Evolutionary conservation across 768 basidiomycete genomes (phyloP).

Genomic region (Paxillus rubicundulus): DNA sequence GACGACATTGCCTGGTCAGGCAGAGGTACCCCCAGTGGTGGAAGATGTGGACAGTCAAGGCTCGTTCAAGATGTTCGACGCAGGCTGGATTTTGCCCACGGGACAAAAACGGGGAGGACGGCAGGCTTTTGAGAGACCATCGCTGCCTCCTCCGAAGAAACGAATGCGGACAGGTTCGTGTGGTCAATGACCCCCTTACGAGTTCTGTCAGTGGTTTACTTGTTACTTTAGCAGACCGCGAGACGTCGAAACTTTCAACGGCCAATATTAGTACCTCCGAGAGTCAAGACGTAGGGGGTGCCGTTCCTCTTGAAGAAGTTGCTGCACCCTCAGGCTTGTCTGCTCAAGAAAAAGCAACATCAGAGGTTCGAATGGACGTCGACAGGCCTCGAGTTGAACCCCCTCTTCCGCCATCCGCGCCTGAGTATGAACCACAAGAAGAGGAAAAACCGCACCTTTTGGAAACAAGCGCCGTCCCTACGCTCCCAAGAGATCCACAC

Average conservation of each 20-base stretch:
- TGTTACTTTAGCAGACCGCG: slow-evolving; percentile 27
- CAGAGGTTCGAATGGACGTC: slow-evolving; percentile 16
- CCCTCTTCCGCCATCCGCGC: neutral
- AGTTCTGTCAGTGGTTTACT: neutral
- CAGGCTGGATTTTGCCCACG: slow-evolving; percentile 83
- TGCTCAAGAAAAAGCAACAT: slow-evolving; percentile 15
- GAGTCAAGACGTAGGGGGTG: slow-evolving; percentile 36
- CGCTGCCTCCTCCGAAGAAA: slow-evolving; percentile 54
- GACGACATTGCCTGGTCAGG: slow-evolving; percentile 21
- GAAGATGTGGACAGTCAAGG: slow-evolving; percentile 68
- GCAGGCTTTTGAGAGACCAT: slow-evolving; percentile 41
- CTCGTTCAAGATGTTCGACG: slow-evolving; percentile 80
- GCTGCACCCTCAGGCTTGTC: slow-evolving; percentile 23
- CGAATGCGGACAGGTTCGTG: slow-evolving; percentile 44
- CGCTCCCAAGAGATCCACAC: slow-evolving; percentile 28
- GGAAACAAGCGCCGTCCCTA: slow-evolving; percentile 25
- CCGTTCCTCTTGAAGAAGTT: slow-evolving; percentile 26
- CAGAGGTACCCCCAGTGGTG: slow-evolving; percentile 54
- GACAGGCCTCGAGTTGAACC: slow-evolving; percentile 10
- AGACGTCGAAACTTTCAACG: slow-evolving; percentile 43
- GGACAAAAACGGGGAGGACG: slow-evolving; percentile 68
- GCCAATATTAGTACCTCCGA: slow-evolving; percentile 48
- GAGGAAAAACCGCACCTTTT: slow-evolving; percentile 15
- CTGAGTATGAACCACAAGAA: slow-evolving; percentile 1
- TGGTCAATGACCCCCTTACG: neutral